A percentile compares a stretch with the other conserved stretches of the same genome.
phyloP scores from a whole-genome alignment of 192 early-diverging fungal genomes.

The Coemansia sp. region DNA sequence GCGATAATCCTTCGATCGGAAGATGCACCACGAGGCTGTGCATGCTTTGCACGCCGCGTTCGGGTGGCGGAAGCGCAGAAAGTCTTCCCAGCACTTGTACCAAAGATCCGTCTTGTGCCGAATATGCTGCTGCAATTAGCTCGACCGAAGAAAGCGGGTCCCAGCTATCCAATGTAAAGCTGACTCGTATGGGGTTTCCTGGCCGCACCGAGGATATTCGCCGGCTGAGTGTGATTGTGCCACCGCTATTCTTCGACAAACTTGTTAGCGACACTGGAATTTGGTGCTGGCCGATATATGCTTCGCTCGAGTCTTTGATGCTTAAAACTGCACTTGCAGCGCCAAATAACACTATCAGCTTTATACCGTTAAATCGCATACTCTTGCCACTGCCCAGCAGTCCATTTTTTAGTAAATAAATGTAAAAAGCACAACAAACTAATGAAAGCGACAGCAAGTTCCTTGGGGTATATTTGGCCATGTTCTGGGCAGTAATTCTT shows the following conservation, averaged over 20 bases:
- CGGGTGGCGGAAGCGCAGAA: not conserved
- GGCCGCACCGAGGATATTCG: constrained; percentile 36
- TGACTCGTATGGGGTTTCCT: constrained; percentile 25
- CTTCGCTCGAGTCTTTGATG: not conserved
- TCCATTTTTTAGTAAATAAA: not conserved
- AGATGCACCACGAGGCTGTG: constrained; percentile 11
- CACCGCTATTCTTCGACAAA: not conserved
- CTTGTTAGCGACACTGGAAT: constrained; percentile 4
- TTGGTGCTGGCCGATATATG: not conserved
- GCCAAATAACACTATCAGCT: not conserved
- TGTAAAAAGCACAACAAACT: not conserved
- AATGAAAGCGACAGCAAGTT: not conserved
- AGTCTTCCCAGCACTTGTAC: constrained; percentile 18
- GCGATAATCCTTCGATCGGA: constrained; percentile 15
- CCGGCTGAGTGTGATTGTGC: constrained; percentile 18
- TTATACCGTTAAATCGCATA: not conserved
- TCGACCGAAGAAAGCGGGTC: constrained; percentile 13
- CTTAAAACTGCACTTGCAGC: not conserved
- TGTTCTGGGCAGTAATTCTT: not conserved
- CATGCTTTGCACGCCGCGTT: not conserved
- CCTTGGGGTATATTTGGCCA: no score
- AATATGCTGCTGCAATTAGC: constrained; percentile 35
- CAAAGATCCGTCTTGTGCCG: constrained; percentile 29
- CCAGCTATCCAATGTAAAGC: constrained; percentile 8
- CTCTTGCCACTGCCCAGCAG: not conserved